phyloP scores from a whole-genome alignment of 1,284 basidiomycete genomes.

The Wallemia mellicola region DNA sequence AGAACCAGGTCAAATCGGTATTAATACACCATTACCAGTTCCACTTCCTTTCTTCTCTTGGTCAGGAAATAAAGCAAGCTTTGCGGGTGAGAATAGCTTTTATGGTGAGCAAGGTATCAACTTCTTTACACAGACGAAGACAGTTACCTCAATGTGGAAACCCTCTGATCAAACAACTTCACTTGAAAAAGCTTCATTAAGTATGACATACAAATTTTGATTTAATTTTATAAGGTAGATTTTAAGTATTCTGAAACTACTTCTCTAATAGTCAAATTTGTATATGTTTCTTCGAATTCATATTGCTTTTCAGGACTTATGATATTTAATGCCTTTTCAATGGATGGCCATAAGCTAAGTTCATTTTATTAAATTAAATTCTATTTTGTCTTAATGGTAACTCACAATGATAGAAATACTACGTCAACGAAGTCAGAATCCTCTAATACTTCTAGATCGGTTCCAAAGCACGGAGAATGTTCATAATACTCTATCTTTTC shows the following conservation, averaged over 20 bases:
- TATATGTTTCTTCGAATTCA: not conserved
- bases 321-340: not conserved
- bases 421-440: conserved; percentile 28
- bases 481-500: conserved; percentile 25
- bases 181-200: not conserved
- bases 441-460: conserved; percentile 21
- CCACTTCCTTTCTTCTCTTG: conserved; percentile 76
- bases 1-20: conserved; percentile 71
- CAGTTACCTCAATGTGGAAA: not conserved
- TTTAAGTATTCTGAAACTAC: not conserved
- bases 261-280: not conserved
- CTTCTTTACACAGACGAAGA: conserved; percentile 47
- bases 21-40: conserved; percentile 64
- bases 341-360: not conserved
- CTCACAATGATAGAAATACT: conserved; percentile 30
- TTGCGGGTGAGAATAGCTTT: conserved; percentile 62
- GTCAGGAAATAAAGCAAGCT: conserved; percentile 70
- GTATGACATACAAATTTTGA: not conserved
- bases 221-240: not conserved
- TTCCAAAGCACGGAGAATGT: conserved; percentile 27
- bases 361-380: not conserved
- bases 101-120: conserved; percentile 69
- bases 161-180: not conserved
- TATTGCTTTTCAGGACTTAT: not conserved
- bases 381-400: not conserved